Percentiles rank a stretch among this genome's conserved stretches.
These are phyloP conservation scores for Aspergillus mulundensis DNA, from an alignment of 495 filamentous ascomycete genomes.

Conservation along the genomic window DNA sequence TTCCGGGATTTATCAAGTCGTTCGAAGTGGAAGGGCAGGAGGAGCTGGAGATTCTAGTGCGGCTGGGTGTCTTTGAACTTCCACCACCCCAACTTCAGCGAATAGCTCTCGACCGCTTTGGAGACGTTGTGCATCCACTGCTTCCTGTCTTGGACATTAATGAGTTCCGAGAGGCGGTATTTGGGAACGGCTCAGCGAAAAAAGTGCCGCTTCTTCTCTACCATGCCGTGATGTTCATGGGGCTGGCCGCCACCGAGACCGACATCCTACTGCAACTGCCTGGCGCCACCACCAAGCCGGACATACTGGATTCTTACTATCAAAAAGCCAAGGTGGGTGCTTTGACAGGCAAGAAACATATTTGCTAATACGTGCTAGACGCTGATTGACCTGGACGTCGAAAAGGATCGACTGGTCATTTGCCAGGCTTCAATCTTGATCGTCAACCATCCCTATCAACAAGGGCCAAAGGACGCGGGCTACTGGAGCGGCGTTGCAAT, in stretches of 20 bases:
- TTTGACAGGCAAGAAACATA: neutral
- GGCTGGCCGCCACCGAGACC: neutral
- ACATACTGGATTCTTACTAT: neutral
- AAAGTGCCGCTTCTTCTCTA: neutral
- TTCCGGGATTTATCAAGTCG: neutral
- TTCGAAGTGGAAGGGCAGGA: neutral
- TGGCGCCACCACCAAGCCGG: neutral
- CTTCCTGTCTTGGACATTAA: neutral
- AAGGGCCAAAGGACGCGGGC: neutral
- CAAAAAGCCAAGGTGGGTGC: neutral
- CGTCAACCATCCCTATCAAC: too few species aligned
- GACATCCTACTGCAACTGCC: neutral
- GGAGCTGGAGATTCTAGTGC: neutral
- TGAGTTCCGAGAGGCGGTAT: neutral
- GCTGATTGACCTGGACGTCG: neutral
- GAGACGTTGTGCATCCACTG: neutral
- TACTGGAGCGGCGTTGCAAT: neutral
- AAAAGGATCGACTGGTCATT: neutral
- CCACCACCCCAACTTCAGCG: neutral
- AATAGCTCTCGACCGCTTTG: neutral
- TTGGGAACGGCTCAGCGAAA: neutral
- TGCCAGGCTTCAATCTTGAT: neutral
- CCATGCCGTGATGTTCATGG: neutral
- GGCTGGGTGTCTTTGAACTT: neutral
- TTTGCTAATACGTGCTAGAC: neutral